Evolutionary conservation across 2,329 filamentous ascomycete species (phyloP).

Genomic region (Ophiostoma ulmi): DNA sequence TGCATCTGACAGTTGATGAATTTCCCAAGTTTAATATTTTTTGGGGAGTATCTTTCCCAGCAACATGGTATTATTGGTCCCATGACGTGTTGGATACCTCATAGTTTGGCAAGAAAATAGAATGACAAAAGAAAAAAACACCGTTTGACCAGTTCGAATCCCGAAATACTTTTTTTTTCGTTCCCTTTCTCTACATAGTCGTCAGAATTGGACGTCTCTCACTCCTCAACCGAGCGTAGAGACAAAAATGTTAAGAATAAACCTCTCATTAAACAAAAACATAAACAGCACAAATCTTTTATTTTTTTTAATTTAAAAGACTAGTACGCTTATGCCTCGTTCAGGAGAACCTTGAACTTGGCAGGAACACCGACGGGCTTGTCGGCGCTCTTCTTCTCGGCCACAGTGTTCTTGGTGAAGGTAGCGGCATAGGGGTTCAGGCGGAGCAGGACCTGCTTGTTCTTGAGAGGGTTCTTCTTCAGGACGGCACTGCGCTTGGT

Average conservation of each 20-base stretch:
- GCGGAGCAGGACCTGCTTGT: slow-evolving; percentile 97
- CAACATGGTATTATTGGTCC: not conserved
- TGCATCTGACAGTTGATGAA: not conserved
- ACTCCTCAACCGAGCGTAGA: slow-evolving; percentile 8
- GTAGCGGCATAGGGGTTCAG: slow-evolving; percentile 96
- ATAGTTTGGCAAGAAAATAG: slow-evolving; percentile 14
- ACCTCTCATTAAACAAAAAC: not conserved
- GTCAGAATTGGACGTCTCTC: not conserved
- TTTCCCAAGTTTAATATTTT: slow-evolving; percentile 26
- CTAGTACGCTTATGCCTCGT: slow-evolving; percentile 27
- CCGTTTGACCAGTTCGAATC: slow-evolving; percentile 17
- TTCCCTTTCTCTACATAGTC: slow-evolving; percentile 13
- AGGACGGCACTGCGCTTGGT: slow-evolving; percentile 89
- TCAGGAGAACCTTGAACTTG: slow-evolving; percentile 31
- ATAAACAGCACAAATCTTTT: not conserved
- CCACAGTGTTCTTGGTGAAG: slow-evolving; percentile 81
- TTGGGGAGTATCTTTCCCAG: slow-evolving; percentile 2
- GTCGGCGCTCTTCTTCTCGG: slow-evolving; percentile 53
- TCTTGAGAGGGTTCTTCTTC: slow-evolving; percentile 99
- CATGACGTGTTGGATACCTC: not conserved
- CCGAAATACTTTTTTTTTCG: slow-evolving; percentile 14
- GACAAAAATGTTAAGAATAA: not conserved
- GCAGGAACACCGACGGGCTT: slow-evolving; percentile 30
- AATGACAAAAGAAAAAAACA: slow-evolving; percentile 18
- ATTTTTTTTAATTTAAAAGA: slow-evolving; percentile 1